Evolutionary conservation across 441 rosid genomes (phyloP).

Genomic region (Francoa sonchifolia): DNA sequence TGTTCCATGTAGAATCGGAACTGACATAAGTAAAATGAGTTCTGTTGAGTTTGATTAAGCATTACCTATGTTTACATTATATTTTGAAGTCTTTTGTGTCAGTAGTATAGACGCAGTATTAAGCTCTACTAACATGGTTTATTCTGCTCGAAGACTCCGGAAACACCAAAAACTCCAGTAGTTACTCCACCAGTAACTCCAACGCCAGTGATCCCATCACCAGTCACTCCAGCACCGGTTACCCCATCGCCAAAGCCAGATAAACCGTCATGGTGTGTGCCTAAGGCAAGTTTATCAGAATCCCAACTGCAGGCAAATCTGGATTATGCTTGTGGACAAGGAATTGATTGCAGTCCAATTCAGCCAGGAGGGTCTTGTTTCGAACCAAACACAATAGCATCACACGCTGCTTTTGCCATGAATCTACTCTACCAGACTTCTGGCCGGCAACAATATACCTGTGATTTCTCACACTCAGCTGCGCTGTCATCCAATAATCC

Average conservation of each 20-base stretch:
- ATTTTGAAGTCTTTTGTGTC: too few species aligned
- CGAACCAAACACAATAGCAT: slow-evolving; percentile 42
- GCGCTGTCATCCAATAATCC: slow-evolving; percentile 30
- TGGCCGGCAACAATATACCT: slow-evolving; percentile 25
- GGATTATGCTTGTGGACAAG: slow-evolving; percentile 57
- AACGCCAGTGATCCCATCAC: slow-evolving; percentile 16
- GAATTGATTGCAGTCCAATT: slow-evolving; percentile 45
- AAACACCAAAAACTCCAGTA: too few species aligned
- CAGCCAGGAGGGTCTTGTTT: slow-evolving; percentile 62
- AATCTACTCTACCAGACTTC: slow-evolving; percentile 46
- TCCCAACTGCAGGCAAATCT: slow-evolving; percentile 49
- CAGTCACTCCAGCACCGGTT: slow-evolving; percentile 1
- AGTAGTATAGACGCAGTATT: too few species aligned
- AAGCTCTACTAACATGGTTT: too few species aligned
- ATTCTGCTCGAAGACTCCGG: too few species aligned
- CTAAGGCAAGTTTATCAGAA: slow-evolving; percentile 36
- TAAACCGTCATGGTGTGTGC: slow-evolving; percentile 44
- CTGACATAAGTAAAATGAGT: too few species aligned
- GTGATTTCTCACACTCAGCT: slow-evolving; percentile 38
- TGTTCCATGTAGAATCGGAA: too few species aligned
- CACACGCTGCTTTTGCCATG: slow-evolving; percentile 69
- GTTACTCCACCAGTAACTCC: slow-evolving; percentile 17
- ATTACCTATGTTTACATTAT: too few species aligned
- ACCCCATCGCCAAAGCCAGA: slow-evolving; percentile 22
- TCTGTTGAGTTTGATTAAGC: too few species aligned